Conservation (phyloP, 805 yeast genomes). For the Saccharomyces jurei region DNA sequence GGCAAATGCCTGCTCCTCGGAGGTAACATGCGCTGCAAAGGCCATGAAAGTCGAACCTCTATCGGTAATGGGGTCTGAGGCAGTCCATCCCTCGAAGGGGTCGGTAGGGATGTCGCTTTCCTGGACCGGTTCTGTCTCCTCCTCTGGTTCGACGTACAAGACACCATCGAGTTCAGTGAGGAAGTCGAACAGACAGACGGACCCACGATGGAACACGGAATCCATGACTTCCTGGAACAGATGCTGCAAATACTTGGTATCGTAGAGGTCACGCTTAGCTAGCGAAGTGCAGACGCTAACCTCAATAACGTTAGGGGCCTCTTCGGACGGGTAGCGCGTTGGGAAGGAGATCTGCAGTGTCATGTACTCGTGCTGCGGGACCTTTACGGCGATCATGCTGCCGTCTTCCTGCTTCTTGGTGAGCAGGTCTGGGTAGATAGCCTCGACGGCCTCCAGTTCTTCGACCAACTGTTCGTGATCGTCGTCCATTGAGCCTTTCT, state of each 20-base stretch:
- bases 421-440: conserved; percentile 70
- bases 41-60: conserved; percentile 82
- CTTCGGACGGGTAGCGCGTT: conserved; percentile 52
- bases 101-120: conserved; percentile 26
- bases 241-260: conserved; percentile 41
- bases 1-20: conserved; percentile 59
- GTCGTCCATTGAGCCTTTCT: conserved; percentile 4
- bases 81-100: conserved; percentile 64
- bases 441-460: conserved; percentile 76
- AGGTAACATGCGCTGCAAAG: conserved; percentile 52
- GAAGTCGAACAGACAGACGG: conserved; percentile 75
- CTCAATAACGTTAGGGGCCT: conserved; percentile 55
- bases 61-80: conserved; percentile 71
- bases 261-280: conserved; percentile 28
- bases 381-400: conserved; percentile 36
- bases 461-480: conserved; percentile 34
- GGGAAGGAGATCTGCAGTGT: conserved; percentile 68
- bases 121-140: conserved; percentile 13
- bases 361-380: conserved; percentile 58
- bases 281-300: conserved; percentile 31
- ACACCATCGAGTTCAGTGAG: conserved; percentile 57
- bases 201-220: conserved; percentile 45
- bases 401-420: conserved; percentile 28
- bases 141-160: conserved; percentile 31
- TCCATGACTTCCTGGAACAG: conserved; percentile 45